Evolutionary conservation across 2,329 filamentous ascomycete species (phyloP), one percentile per base, ranked within the genome.

Genomic region (Claviceps arundinis): DNA sequence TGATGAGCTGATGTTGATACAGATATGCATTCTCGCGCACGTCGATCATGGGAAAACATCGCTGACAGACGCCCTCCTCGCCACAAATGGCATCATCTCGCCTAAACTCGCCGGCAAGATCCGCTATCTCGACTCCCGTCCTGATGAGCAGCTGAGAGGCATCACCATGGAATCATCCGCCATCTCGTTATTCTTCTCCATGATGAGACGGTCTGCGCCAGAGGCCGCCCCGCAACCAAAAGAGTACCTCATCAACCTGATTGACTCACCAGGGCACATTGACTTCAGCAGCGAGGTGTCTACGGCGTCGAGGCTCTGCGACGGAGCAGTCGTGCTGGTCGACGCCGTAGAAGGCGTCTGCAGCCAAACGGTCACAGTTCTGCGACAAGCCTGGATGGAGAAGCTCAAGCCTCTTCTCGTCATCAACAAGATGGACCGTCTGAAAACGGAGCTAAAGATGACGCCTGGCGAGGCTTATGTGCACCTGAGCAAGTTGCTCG

Each of bases 111-210:
- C 93, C 52, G 93, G 93, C 67, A 97, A 97, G 75, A 94, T 98
- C 69, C 85, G 93, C 59, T 98, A 97, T 64, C 82, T 98, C 54
- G 93, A 98, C 71, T 97, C 93, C 22, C 78, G 93, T 44, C 91
- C 91, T 1, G 93, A 98, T 69, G 93, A 98, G 68, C 93, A 98
- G 70, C 79, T 87, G 16, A 85, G 93, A 58, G 93, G 93, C 52
- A 98, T 98, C 64, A 98, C 93, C n/a, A 98, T 98, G 93, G 93
- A 98, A 68, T 97, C 93, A 0, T 97, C 91, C 5, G 93, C 93
- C 56, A 98, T 98, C 57, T 97, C 93, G 0, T 75, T 98, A 37
- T 94, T 87, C 70, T 98, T 98, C 67, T 94, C 90, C 38, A 88
- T 97, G 78, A 73, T 95, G 51, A 80, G 90, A 59, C 81, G 88